Evolutionary conservation across 2,329 filamentous ascomycete genomes (phyloP).

Genomic region (Amesomyces nigricolor): DNA sequence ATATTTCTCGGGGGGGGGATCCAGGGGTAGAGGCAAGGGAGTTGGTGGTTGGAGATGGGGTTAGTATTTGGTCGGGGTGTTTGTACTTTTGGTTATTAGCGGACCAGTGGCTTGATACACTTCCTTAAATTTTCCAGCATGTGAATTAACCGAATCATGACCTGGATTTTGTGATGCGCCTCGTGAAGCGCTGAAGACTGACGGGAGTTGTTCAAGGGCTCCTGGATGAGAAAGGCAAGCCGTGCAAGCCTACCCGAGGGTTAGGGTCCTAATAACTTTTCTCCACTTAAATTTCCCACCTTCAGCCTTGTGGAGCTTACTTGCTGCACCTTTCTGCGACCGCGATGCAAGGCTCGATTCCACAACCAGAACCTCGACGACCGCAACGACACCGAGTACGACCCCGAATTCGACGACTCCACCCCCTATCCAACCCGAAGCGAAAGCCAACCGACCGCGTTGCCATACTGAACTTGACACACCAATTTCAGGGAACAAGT

Average conservation of each 20-base stretch:
- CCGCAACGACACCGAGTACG: background rate
- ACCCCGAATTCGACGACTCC: background rate
- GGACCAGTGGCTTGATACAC: too few species aligned
- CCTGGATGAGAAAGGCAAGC: too few species aligned
- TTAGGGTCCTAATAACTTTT: conserved; percentile 1
- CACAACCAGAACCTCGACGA: background rate
- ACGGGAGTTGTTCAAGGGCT: too few species aligned
- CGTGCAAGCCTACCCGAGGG: background rate
- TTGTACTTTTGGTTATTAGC: background rate
- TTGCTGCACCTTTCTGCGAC: background rate
- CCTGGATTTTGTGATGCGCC: too few species aligned
- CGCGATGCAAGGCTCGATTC: background rate
- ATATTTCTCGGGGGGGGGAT: background rate
- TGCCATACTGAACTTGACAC: background rate
- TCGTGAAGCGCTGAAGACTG: too few species aligned
- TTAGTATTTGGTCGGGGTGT: background rate
- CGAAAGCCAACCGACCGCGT: background rate
- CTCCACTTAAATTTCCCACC: conserved; percentile 13
- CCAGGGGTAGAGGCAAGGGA: background rate
- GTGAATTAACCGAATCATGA: too few species aligned
- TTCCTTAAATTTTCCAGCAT: too few species aligned
- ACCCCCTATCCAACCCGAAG: too few species aligned
- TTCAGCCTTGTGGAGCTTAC: conserved; percentile 19
- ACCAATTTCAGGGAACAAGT: conserved; percentile 11
- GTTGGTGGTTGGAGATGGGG: background rate